A percentile compares a stretch with the other conserved stretches of the same genome.
Evolutionary conservation across 1,284 basidiomycete species (phyloP).

Genomic region (Heterobasidion annosum): DNA sequence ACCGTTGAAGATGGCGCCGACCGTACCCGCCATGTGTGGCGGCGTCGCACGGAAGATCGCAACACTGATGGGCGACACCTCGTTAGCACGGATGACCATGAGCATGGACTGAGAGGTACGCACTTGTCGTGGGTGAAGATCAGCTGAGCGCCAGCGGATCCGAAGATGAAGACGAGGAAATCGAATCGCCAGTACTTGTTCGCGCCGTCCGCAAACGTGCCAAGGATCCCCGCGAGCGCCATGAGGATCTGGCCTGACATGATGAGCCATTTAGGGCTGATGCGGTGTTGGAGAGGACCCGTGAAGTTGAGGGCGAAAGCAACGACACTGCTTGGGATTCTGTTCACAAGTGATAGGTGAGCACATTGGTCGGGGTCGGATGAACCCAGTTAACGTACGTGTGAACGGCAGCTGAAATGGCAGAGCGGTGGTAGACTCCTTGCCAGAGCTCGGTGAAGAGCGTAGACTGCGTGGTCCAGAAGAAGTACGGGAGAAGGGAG

Average conservation of each 20-base stretch:
- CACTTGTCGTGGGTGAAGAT: constrained; percentile 25
- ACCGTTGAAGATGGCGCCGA: constrained; percentile 47
- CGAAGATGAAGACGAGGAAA: constrained; percentile 41
- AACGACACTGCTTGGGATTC: constrained; percentile 32
- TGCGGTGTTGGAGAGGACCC: constrained; percentile 25
- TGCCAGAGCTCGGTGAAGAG: constrained; percentile 28
- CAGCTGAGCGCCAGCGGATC: constrained; percentile 29
- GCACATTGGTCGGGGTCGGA: constrained; percentile 1
- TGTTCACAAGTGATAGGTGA: constrained; percentile 9
- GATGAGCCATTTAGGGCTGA: constrained; percentile 36
- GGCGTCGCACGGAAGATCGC: constrained; percentile 41
- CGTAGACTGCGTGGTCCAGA: constrained; percentile 23
- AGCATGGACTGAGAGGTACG: constrained; percentile 11
- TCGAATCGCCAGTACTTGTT: constrained; percentile 35
- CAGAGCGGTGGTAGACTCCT: constrained; percentile 23
- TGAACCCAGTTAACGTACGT: constrained; percentile 16
- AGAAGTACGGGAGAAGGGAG: constrained; percentile 28
- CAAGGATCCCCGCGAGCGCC: constrained; percentile 29
- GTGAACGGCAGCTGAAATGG: constrained; percentile 20
- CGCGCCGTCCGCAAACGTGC: constrained; percentile 30
- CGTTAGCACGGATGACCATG: background rate
- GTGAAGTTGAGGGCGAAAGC: constrained; percentile 28
- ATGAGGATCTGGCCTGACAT: constrained; percentile 28
- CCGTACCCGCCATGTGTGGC: constrained; percentile 37
- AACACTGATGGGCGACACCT: constrained; percentile 24